Percentiles rank a stretch among this genome's conserved stretches.
Conservation (phyloP, 1,139 yeast species). For the Nematodospora anomalae region DNA sequence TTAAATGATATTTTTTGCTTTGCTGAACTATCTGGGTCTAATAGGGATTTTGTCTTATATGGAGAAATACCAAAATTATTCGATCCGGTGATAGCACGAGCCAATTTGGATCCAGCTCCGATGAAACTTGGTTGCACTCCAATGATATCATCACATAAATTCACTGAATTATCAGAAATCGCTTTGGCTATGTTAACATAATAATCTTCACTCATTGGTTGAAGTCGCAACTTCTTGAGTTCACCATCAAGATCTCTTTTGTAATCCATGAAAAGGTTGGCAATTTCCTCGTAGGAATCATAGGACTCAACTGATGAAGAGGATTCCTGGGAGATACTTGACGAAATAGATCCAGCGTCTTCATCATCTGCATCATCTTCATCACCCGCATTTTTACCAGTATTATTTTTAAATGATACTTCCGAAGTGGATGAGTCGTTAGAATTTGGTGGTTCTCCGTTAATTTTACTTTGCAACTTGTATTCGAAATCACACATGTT, state of each 20-base stretch:
- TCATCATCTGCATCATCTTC: slow-evolving; percentile 8
- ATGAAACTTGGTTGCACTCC: slow-evolving; percentile 41
- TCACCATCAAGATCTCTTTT: slow-evolving; percentile 23
- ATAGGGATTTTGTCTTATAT: slow-evolving; percentile 43
- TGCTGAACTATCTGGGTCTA: slow-evolving; percentile 30
- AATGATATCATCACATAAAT: slow-evolving; percentile 38
- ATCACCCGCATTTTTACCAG: no score
- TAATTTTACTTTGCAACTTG: slow-evolving; percentile 24
- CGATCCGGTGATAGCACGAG: slow-evolving; percentile 48
- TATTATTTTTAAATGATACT: not conserved
- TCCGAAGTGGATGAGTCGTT: not conserved
- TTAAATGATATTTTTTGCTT: slow-evolving; percentile 25
- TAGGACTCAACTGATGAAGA: slow-evolving; percentile 30
- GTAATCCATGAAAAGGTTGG: slow-evolving; percentile 32
- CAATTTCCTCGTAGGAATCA: slow-evolving; percentile 42
- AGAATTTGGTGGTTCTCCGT: slow-evolving; percentile 8
- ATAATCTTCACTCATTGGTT: slow-evolving; percentile 27
- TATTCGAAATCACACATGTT: slow-evolving; percentile 59
- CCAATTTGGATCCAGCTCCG: slow-evolving; percentile 47
- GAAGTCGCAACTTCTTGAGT: slow-evolving; percentile 17
- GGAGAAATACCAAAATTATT: slow-evolving; percentile 38
- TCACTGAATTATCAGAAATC: slow-evolving; percentile 41
- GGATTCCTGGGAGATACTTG: slow-evolving; percentile 15
- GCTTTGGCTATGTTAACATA: slow-evolving; percentile 32
- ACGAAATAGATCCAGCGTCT: slow-evolving; percentile 23